Evolutionary conservation across 1,284 basidiomycete species (phyloP).

Genomic region (Meripilus lineatus): DNA sequence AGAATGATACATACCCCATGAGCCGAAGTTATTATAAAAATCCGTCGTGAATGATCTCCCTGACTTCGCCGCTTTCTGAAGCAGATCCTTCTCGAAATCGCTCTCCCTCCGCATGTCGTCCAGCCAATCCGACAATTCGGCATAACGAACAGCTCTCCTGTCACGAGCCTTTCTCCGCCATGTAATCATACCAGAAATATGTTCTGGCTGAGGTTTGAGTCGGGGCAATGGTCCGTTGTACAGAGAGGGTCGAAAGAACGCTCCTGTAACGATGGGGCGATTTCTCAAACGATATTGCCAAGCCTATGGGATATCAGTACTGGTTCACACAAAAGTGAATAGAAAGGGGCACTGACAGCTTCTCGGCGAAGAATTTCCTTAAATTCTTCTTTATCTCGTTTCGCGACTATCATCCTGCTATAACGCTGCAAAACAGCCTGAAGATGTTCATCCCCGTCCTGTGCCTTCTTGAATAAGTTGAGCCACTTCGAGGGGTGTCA

Average conservation of each 20-base stretch:
- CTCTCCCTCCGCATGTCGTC: slow-evolving; percentile 50
- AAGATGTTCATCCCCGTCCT: slow-evolving; percentile 43
- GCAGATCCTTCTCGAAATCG: slow-evolving; percentile 46
- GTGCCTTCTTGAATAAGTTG: slow-evolving; percentile 50
- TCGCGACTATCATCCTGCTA: slow-evolving; percentile 47
- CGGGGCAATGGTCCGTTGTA: slow-evolving; percentile 70
- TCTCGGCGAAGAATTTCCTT: slow-evolving; percentile 42
- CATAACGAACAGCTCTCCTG: slow-evolving; percentile 7
- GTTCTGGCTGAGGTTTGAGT: slow-evolving; percentile 69
- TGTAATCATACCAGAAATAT: slow-evolving; percentile 65
- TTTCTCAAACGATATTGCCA: slow-evolving; percentile 47
- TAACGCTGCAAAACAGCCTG: slow-evolving; percentile 49
- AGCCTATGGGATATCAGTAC: slow-evolving; percentile 28
- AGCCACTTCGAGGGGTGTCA: slow-evolving; percentile 32
- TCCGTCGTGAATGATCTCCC: too few species aligned
- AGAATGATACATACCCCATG: too few species aligned
- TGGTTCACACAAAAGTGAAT: not conserved
- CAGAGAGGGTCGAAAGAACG: slow-evolving; percentile 53
- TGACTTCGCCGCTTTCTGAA: slow-evolving; percentile 22
- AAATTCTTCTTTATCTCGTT: slow-evolving; percentile 44
- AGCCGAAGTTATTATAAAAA: too few species aligned
- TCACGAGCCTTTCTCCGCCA: slow-evolving; percentile 40
- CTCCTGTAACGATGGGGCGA: slow-evolving; percentile 66
- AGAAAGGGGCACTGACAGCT: slow-evolving; percentile 35
- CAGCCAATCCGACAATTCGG: slow-evolving; percentile 30